Conservation (phyloP, 225 moss, liverwort and hornwort species). For the Ulota crispa region DNA sequence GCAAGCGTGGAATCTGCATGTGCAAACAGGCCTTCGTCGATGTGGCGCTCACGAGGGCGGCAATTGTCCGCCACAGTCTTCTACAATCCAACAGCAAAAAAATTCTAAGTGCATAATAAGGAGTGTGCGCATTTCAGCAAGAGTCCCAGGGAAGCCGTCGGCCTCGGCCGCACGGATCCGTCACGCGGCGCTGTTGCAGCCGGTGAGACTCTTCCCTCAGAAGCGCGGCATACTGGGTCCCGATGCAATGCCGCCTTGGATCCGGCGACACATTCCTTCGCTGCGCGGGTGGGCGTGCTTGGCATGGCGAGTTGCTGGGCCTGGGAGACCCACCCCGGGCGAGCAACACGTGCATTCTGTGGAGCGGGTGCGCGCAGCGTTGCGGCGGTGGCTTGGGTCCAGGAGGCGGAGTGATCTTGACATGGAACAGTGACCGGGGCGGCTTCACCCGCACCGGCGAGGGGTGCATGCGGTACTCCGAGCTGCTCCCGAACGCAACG, state of each 20-base stretch:
- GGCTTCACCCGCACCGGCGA: neutral
- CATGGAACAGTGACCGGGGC: neutral
- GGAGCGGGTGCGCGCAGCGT: constrained; percentile 27
- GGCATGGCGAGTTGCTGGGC: neutral
- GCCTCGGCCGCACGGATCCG: constrained; percentile 6
- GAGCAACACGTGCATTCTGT: constrained; percentile 13
- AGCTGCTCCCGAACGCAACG: constrained; percentile 32
- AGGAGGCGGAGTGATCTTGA: neutral
- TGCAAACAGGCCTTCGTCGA: neutral
- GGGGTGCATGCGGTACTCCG: constrained; percentile 30
- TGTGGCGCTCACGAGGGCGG: neutral
- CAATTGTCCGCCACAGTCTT: no score
- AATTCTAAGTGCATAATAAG: neutral
- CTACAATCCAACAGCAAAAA: no score
- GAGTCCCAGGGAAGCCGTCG: neutral
- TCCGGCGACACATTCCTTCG: constrained; percentile 6
- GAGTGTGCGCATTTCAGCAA: neutral
- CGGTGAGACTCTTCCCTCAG: neutral
- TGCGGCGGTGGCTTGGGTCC: neutral
- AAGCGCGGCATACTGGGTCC: constrained; percentile 53
- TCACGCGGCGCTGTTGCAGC: neutral
- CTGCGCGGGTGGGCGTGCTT: no score
- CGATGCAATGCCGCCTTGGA: constrained; percentile 34
- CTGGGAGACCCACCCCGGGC: no score
- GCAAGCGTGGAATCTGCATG: neutral